These are phyloP conservation scores for Conringia planisiliqua DNA, from an alignment of 345 rosid species.

Conservation along the genomic window DNA sequence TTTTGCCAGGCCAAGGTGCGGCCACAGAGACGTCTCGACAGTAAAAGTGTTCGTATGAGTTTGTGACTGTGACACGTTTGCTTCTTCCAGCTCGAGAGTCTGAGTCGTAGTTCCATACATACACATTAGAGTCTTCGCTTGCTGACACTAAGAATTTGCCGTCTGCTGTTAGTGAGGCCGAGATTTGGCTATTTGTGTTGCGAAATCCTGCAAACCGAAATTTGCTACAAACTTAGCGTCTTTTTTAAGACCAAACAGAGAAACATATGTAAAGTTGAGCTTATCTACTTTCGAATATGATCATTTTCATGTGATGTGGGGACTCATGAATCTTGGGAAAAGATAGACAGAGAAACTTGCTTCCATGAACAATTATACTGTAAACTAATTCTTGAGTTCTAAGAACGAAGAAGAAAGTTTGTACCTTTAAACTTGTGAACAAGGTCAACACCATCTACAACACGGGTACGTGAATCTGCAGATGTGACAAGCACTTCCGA, in stretches of 20 bases:
- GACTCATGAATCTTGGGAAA: neutral
- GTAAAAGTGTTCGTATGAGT: slow-evolving; percentile 77
- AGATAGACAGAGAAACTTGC: neutral
- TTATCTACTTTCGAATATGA: neutral
- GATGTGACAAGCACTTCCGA: slow-evolving; percentile 92
- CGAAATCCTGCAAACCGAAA: slow-evolving; percentile 66
- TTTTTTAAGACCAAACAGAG: neutral
- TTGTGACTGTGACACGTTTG: slow-evolving; percentile 68
- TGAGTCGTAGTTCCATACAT: slow-evolving; percentile 84
- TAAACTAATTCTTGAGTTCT: neutral
- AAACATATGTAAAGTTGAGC: neutral
- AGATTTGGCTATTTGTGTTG: slow-evolving; percentile 84
- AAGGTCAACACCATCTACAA: slow-evolving; percentile 73
- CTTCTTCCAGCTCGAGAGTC: slow-evolving; percentile 77
- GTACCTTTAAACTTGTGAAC: slow-evolving; percentile 94
- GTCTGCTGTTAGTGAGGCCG: slow-evolving; percentile 68
- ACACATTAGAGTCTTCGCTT: slow-evolving; percentile 89
- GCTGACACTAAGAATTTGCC: slow-evolving; percentile 86
- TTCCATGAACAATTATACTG: neutral
- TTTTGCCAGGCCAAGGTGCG: slow-evolving; percentile 86
- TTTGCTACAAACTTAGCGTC: neutral
- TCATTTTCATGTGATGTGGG: neutral
- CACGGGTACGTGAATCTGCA: slow-evolving; percentile 90
- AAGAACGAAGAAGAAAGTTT: neutral
- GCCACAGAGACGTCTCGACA: slow-evolving; percentile 88